Evolutionary conservation across 441 rosid genomes (phyloP).

Genomic region (Croton setiger): DNA sequence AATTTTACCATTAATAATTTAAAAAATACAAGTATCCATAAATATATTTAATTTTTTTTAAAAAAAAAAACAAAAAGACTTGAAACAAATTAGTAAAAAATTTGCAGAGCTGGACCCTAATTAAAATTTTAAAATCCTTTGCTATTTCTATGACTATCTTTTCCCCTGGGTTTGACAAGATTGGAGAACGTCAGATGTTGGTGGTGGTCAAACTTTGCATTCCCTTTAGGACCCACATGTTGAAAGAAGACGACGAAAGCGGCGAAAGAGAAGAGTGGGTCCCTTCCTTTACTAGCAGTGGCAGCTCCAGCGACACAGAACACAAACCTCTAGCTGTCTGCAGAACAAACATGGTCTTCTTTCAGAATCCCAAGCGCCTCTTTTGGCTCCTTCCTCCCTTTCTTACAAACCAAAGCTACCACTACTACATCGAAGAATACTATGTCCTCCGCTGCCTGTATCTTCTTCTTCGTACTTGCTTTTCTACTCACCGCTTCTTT

Average conservation of each 20-base stretch:
- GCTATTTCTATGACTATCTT: too few species aligned
- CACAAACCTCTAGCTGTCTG: constrained; percentile 13
- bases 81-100: too few species aligned
- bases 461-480: constrained; percentile 21
- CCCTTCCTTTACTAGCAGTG: neutral
- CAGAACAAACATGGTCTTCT: constrained; percentile 8
- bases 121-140: too few species aligned
- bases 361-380: constrained; percentile 15
- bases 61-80: too few species aligned
- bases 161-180: neutral
- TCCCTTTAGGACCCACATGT: neutral
- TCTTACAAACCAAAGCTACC: neutral
- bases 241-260: neutral
- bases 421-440: constrained; percentile 12
- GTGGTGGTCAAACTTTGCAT: neutral
- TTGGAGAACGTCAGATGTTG: neutral
- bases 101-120: too few species aligned
- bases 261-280: neutral
- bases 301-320: constrained; percentile 2
- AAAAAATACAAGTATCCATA: too few species aligned
- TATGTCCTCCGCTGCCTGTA: constrained; percentile 34
- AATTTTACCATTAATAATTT: too few species aligned
- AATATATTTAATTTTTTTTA: too few species aligned
- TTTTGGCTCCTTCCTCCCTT: neutral
- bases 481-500: constrained; percentile 29